Base-by-base conservation (phyloP, 2,329 filamentous ascomycete species). In the Penicillium sp. region DNA sequence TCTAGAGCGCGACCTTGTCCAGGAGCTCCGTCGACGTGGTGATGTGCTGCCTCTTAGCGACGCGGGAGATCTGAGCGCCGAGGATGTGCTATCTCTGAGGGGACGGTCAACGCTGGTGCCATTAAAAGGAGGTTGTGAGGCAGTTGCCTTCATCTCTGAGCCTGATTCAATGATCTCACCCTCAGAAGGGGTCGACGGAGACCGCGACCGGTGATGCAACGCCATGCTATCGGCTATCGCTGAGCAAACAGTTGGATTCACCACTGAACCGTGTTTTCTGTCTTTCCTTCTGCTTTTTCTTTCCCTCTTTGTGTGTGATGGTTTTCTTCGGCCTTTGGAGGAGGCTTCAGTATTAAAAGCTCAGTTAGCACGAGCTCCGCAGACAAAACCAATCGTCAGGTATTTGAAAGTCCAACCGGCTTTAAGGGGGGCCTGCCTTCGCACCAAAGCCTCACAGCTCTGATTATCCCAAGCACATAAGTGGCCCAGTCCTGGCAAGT, bases 91-190 rank as follows among this genome's bases (percentile, higher is more conserved):
- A 78, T 77, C 83, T 92, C 91, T 96, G 89, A 89, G 84, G 83
- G 82, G 86, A 85, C 88, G 89, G 91, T 96, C 90, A 96, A 96
- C 87, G 85, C 83, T 87, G 85, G 80, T 87, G 88, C 86, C 83
- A 84, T 87, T 85, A 83, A 84, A 78, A 76, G 83, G 83, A 82
- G 83, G 81, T 83, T 87, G 85, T 87, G 88, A 81, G 77, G 77
- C 88, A 90, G 89, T 90, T 94, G 91, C 90, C 91, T 94, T 94
- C 76, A 70, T 75, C 78, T 85, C 83, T 81, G 81, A 83, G 77
- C 83, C 82, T 78, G 84, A 84, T 78, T 92, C 90, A 74, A 88
- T 78, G 76, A 93, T 91, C 81, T 95, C 91, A 78, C 91, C 91
- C 78, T 95, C 90, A 76, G 91, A 90, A 70, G 89, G 90, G 78